Evolutionary conservation across 768 basidiomycete genomes (phyloP), one percentile per base, ranked within the genome.

Genomic region (Russula virescens): DNA sequence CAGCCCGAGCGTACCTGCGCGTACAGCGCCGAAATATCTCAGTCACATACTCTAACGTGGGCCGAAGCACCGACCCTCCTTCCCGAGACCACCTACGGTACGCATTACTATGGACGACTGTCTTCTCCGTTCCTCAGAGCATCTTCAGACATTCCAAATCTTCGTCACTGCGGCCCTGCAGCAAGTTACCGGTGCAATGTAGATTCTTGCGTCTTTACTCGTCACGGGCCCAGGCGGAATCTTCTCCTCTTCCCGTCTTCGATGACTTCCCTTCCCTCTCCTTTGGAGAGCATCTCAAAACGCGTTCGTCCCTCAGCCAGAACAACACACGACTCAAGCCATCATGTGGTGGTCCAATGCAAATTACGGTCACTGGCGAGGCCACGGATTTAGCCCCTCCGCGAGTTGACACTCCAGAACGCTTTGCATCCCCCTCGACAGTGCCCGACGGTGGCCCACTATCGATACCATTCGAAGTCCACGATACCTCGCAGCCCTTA

Each of bases 1-100:
- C 83, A 21, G 75, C 75, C 65, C 78, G 77, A 54, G 83, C 82
- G 51, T 85, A 80, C 76, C 66, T 71, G 28, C 74, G 75, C 58
- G 56, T 66, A 26, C 21, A 19, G 23, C 2, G 13, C 43, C 18
- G 21, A 42, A 21, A 14, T 42, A 49, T n/a, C 40, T n/a, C 9
- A 21, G 19, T 28, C 19, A 23, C 34, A 19, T 2, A 18, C 25
- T 25, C 19, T 19, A 16, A 25, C 26, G 25, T 40, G 21, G 28
- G 28, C 19, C 23, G 46, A 34, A 43, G 58, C 46, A 28, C 28
- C 14, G 13, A 16, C 38, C 8, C 54, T 10, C 23, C 53, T 0
- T 55, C 25, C 26, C 52, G 25, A n/a, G 49, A 8, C 13, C 48
- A 19, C 19, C 34, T 23, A 49, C 16, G 25, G 63, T 64, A 38